A percentile compares a stretch with the other conserved stretches of the same genome.
Evolutionary conservation across 2,329 filamentous ascomycete species (phyloP).

Genomic region (Domatiomyces globalis): DNA sequence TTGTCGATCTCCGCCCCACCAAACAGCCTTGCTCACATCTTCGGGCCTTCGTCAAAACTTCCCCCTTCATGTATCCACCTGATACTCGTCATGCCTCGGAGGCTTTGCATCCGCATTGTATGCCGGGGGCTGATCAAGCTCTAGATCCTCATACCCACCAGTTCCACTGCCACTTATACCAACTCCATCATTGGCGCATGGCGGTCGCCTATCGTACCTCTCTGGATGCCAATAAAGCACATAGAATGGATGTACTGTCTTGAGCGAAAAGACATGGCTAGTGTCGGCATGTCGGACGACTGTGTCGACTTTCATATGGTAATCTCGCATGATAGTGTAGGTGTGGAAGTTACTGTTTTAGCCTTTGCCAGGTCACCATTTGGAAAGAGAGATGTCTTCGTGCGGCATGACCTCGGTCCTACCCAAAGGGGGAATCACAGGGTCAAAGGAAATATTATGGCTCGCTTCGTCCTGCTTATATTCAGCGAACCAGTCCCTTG

Average conservation of each 20-base stretch:
- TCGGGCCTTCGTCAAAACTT: slow-evolving; percentile 17
- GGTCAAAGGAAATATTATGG: too few relatives aligned
- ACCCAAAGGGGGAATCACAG: too few relatives aligned
- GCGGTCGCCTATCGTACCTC: too few relatives aligned
- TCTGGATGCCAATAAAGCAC: too few relatives aligned
- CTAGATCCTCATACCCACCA: not conserved
- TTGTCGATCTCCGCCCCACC: too few relatives aligned
- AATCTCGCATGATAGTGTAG: not conserved
- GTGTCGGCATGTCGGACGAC: slow-evolving; percentile 1
- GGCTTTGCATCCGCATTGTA: slow-evolving; percentile 2
- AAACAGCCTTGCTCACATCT: too few relatives aligned
- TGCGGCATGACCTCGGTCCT: too few relatives aligned
- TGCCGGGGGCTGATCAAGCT: not conserved
- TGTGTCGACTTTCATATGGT: slow-evolving; percentile 1
- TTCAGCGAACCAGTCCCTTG: not conserved
- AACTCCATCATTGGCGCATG: too few relatives aligned
- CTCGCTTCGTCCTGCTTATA: not conserved
- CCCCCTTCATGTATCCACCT: not conserved
- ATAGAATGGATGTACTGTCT: too few relatives aligned
- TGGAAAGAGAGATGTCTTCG: too few relatives aligned
- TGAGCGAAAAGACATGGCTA: slow-evolving; percentile 1
- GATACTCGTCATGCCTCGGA: not conserved
- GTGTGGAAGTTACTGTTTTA: not conserved
- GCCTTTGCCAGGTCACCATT: too few relatives aligned
- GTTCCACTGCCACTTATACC: not conserved